These are phyloP conservation scores for Aphanomyces invadans DNA, from an alignment of 352 stramenopile species.

Conservation along the genomic window DNA sequence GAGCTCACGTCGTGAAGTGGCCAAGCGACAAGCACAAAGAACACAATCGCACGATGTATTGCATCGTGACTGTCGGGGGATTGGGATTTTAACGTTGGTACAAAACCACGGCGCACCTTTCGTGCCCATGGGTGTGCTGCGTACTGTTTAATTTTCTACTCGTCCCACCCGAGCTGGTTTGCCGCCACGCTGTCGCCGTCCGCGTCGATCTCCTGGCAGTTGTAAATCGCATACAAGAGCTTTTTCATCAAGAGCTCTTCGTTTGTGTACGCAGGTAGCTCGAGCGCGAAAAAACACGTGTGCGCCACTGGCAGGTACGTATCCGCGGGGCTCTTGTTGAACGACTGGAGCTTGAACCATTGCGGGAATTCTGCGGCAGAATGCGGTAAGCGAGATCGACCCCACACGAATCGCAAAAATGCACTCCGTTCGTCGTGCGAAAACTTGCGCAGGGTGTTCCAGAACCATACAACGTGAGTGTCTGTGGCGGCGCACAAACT, in stretches of 20 bases:
- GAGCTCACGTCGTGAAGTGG: conserved; percentile 80
- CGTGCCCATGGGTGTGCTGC: too few species aligned
- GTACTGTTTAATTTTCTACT: conserved; percentile 29
- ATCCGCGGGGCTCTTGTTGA: conserved; percentile 61
- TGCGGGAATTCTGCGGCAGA: conserved; percentile 80
- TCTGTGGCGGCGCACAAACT: conserved; percentile 63
- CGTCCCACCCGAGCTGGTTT: conserved; percentile 75
- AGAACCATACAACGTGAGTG: conserved; percentile 83
- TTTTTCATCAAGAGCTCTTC: conserved; percentile 61
- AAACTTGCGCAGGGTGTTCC: conserved; percentile 66
- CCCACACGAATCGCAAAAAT: conserved; percentile 90
- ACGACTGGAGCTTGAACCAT: conserved; percentile 87
- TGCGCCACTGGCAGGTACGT: conserved; percentile 93
- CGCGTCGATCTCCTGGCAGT: conserved; percentile 90
- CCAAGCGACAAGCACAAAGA: conserved; percentile 87
- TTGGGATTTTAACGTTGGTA: conserved; percentile 64
- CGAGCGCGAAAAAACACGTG: conserved; percentile 99
- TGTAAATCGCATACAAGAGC: conserved; percentile 89
- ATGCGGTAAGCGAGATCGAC: conserved; percentile 77
- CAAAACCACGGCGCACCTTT: too few species aligned
- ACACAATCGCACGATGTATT: conserved; percentile 85
- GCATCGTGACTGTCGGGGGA: conserved; percentile 78
- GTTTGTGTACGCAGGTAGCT: conserved; percentile 91
- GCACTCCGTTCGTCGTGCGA: conserved; percentile 75
- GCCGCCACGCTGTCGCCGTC: conserved; percentile 72